Evolutionary conservation across 1,284 basidiomycete species (phyloP), one percentile per base, ranked within the genome.

Genomic region (Sporisorium reilianum): DNA sequence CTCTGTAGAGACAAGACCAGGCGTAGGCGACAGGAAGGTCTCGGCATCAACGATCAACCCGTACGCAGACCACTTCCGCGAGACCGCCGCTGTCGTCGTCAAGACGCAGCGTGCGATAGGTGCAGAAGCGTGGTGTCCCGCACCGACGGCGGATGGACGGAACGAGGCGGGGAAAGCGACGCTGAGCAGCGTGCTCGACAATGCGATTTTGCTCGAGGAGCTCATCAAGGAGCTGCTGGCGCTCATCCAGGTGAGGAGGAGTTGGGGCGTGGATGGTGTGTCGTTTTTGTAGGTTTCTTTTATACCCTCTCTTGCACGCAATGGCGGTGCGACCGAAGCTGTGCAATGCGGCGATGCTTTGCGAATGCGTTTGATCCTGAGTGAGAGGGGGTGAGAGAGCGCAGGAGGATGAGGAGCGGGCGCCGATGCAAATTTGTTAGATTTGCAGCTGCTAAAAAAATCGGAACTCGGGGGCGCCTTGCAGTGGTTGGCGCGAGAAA

Each of bases 161-260:
- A 30, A 63, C 12, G 57, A 59, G 41, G 46, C 51, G 32, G 56
- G 40, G 57, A 51, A 46, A 20, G 88, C 94, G 28, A 93, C 92
- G 12, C 87, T 97, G 34, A 95, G 93, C 30, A 90, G 90, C 72
- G 84, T 97, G 62, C 86, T 99, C 79, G 97, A 99, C 85, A 98
- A 99, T 82, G 91, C 95, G 26, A 94, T 99, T 22, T 90, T 99
- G 54, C 85, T 99, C 67, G 95, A 99, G 85, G 96, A 99, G 86
- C 91, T 92, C 64, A 91, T 98, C 79, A 97, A 98, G 87, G 96
- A 99, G 85, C 86, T 97, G 52, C 90, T 91, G 30, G 93, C 93
- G 22, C 91, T 96, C 64, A 89, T 97, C 59, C 91, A 92, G 85
- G 93, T 92, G 23, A 87, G 95, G 69, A 87, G 93, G 77, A 91